Base-by-base conservation (phyloP, 1,284 basidiomycete genomes). In the Trichosporon sp. region DNA sequence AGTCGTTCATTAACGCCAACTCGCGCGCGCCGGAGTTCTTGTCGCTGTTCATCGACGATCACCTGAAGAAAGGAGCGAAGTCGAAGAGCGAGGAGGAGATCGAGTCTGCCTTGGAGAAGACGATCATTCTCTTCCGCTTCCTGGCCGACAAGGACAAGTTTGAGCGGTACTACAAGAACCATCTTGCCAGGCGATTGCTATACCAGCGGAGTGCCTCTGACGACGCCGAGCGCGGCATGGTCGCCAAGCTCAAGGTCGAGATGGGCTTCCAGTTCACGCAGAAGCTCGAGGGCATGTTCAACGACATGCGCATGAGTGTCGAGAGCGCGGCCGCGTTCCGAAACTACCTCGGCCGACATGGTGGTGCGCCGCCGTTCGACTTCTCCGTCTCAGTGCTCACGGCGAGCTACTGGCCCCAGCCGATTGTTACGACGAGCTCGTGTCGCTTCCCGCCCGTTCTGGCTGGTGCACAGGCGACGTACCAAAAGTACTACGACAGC, bases 231-330 rank as follows among this genome's bases (percentile, higher is more conserved):
- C 88, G 92, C 59, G 92, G 91, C 63, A 98, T 99, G 95, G 86
- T 99, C 13, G 90, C 93, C 59, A 99, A 98, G 81, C 88, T 99
- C 76, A 99, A 99, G 82, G 85, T 98, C 40, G 95, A 99, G 57
- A 77, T 75, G 74, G 96, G 96, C 8, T 91, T 91, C 74, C 92
- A 95, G 74, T 99, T 98, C 77, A 98, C 96, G 0, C 93, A 97
- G 80, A 96, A 96, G 78, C 83, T 99, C 70, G 95, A 99, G 79
- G 95, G 96, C 61, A 99, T 99, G 96, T 95, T 99, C 84, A 87
- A 95, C 72, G 96, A 99, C 77, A 95, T 99, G 88, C 92, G 89
- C 73, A 80, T 96, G 37, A 95, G 92, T 19, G 82, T 84, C 27
- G 96, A 99, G 63, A 88, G 87, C 8, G 92, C 90, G 83, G 83